Evolutionary conservation across 495 filamentous ascomycete genomes (phyloP).

Genomic region (Tuber aestivum): DNA sequence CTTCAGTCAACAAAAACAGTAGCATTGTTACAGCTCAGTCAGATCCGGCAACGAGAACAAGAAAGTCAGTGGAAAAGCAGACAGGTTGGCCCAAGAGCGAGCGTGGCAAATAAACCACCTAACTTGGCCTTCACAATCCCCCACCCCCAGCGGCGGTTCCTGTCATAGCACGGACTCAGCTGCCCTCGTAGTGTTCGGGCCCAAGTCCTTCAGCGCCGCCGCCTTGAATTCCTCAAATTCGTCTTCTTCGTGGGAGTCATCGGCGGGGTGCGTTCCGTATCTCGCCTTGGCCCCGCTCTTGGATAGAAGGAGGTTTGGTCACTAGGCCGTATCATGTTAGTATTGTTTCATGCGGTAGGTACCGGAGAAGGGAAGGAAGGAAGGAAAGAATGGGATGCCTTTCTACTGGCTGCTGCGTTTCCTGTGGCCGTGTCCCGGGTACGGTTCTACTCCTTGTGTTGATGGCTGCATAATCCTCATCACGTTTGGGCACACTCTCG

Average conservation of each 20-base stretch:
- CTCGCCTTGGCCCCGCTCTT: not conserved
- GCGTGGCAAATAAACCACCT: not conserved
- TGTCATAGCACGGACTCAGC: too few relatives aligned
- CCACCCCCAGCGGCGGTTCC: not conserved
- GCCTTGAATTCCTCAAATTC: not conserved
- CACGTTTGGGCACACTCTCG: not conserved
- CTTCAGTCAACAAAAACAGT: not conserved
- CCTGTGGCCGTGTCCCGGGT: not conserved
- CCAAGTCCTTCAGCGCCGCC: not conserved
- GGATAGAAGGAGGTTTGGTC: not conserved
- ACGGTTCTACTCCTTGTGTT: not conserved
- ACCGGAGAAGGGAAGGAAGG: not conserved
- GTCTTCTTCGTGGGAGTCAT: not conserved
- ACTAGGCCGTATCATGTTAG: not conserved
- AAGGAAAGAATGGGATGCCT: not conserved
- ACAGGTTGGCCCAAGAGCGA: not conserved
- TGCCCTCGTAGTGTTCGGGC: not conserved
- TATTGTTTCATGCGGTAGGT: not conserved
- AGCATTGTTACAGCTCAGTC: not conserved
- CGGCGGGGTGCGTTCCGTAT: not conserved
- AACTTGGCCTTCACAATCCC: not conserved
- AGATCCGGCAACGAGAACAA: not conserved
- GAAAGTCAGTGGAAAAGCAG: not conserved
- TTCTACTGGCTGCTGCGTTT: not conserved
- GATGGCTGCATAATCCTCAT: not conserved